Evolutionary conservation across 2,329 filamentous ascomycete species (phyloP).

Genomic region (Cladosporium austrohemisphaericum): DNA sequence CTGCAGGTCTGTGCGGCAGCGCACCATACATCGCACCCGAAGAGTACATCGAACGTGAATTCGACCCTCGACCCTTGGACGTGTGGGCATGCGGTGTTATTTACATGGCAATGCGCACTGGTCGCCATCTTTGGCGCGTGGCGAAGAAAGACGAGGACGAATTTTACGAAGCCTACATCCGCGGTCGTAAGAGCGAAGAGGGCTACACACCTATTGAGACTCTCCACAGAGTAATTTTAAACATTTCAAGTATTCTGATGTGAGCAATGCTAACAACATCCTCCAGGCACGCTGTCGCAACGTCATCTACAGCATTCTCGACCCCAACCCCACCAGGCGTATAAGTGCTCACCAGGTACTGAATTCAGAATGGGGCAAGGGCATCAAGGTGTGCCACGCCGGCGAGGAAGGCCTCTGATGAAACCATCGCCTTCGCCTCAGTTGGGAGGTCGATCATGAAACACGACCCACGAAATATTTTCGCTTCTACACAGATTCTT

Average conservation of each 20-base stretch:
- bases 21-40: conserved; percentile 97
- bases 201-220: conserved; percentile 96
- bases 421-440: background rate
- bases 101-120: conserved; percentile 99
- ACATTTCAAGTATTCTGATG: background rate
- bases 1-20: conserved; percentile 90
- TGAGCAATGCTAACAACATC: conserved; percentile 19
- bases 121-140: conserved; percentile 92
- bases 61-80: conserved; percentile 95
- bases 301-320: conserved; percentile 97
- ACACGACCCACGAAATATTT: conserved; percentile 3
- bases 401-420: conserved; percentile 87
- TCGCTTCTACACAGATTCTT: conserved; percentile 1
- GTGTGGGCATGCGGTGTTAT: conserved; percentile 98
- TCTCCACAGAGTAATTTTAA: conserved; percentile 75
- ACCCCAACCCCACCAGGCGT: conserved; percentile 86
- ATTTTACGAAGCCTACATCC: conserved; percentile 91
- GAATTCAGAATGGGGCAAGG: conserved; percentile 97
- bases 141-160: conserved; percentile 96
- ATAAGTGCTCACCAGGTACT: conserved; percentile 95
- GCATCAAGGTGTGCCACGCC: conserved; percentile 95
- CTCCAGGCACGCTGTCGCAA: conserved; percentile 88
- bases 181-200: conserved; percentile 88
- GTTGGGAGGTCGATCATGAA: no score
- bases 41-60: conserved; percentile 92